Base-by-base conservation (phyloP, 306 rosid species). In the Vicia faba region DNA sequence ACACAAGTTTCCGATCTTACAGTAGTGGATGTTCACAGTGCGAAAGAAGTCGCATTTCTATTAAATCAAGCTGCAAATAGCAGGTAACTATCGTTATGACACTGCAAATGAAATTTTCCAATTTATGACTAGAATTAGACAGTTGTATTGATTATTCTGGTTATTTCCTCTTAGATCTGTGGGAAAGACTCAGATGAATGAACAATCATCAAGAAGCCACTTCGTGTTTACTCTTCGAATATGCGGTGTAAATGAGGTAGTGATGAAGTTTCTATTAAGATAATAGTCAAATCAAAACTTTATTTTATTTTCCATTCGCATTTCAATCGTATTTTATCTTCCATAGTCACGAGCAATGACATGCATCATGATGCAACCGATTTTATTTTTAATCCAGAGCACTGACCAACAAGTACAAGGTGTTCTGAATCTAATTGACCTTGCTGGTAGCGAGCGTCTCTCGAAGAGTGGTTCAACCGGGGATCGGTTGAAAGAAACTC, bases 381-480 rank as follows among this genome's bases (percentile, higher is more conserved):
- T 48, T 64, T 68, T 75, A 60, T 65, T 19, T 41, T 65, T 73
- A 43, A 61, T 15, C 40, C 56, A 93, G 99, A 93, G 96, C 79
- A 93, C 97, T 65, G 99, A 90, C 41, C 97, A 90, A 85, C 89
- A 93, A 80, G 99, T 90, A 59, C 97, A 93, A 85, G 99, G 99
- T 61, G 70, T 93, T 49, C 75, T 93, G 71, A 93, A 93, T 75
- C 93, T 93, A 61, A 90, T 93, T 46, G 99, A 93, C 89, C 99
- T 93, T 84, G 97, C 99, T 38, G 99, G 99, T 38, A 93, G 99
- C 6, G 99, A 93, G 75, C 97, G 99, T 9, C 99, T 93, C 75
- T 86, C 97, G 9, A 93, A 90, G 82, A 93, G 99, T 64, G 97
- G 97, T 3, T 93, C 99, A 25, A 86, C 99, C 0, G 99, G 99